Evolutionary conservation across 768 basidiomycete species (phyloP).

Genomic region (Sutorius australiensis): DNA sequence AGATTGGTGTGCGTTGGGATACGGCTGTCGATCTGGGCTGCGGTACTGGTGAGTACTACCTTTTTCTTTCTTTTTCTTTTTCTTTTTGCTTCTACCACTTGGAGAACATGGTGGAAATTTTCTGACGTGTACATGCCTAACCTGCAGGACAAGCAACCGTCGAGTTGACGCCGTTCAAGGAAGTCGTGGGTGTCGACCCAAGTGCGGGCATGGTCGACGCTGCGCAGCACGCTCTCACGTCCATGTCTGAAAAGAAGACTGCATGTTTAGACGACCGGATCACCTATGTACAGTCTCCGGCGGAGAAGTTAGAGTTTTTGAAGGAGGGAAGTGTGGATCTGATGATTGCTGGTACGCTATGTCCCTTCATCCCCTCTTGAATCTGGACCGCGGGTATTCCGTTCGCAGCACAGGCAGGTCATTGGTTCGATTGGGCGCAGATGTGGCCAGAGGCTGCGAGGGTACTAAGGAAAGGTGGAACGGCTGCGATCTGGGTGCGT

Average conservation of each 20-base stretch:
- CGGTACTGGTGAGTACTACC: conserved; percentile 60
- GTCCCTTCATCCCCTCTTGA: too few species aligned
- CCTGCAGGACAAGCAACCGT: conserved; percentile 53
- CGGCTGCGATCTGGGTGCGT: conserved; percentile 70
- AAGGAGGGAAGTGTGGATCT: conserved; percentile 60
- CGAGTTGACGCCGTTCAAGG: conserved; percentile 51
- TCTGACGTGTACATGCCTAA: too few species aligned
- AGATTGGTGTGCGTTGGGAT: conserved; percentile 38
- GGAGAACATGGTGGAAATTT: too few species aligned
- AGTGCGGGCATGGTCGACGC: conserved; percentile 65
- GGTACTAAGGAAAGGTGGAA: conserved; percentile 57
- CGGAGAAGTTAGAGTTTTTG: conserved; percentile 54
- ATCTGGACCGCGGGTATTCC: too few species aligned
- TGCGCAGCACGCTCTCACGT: conserved; percentile 34
- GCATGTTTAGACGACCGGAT: conserved; percentile 19
- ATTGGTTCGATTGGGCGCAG: conserved; percentile 77
- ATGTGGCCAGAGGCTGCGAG: conserved; percentile 67
- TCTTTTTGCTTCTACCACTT: too few species aligned
- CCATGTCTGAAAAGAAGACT: neutral
- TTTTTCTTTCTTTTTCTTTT: neutral
- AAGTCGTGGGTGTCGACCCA: conserved; percentile 71
- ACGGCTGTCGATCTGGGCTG: conserved; percentile 75
- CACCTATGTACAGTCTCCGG: conserved; percentile 39
- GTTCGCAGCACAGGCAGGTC: conserved; percentile 64
- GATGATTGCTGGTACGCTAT: conserved; percentile 54